Conservation (phyloP, 1,139 yeast species). For the Magnusiomyces fungicola region DNA sequence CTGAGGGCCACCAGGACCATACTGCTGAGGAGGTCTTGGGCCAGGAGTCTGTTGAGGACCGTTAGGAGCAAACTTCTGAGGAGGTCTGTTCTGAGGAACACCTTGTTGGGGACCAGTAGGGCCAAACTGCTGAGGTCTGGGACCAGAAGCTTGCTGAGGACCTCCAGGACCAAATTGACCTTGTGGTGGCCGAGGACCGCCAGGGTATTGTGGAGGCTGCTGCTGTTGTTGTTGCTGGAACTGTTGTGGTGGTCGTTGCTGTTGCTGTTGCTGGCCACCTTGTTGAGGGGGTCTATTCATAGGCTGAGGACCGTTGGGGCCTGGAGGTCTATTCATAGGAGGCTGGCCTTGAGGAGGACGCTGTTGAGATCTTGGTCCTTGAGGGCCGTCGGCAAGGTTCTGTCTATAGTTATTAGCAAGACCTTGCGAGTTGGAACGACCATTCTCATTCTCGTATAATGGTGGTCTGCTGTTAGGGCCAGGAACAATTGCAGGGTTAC, state of each 20-base stretch:
- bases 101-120: neutral
- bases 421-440: neutral
- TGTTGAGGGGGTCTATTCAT: neutral
- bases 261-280: conserved; percentile 49
- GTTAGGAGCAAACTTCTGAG: too few relatives aligned
- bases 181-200: too few relatives aligned
- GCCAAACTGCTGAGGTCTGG: neutral
- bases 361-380: neutral
- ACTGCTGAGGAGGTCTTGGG: neutral
- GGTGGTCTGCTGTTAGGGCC: too few relatives aligned
- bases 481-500: too few relatives aligned
- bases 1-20: neutral
- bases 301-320: neutral
- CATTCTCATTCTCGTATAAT: neutral
- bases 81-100: neutral
- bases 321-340: neutral
- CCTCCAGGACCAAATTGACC: too few relatives aligned
- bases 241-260: neutral
- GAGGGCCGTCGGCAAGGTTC: neutral
- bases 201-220: too few relatives aligned
- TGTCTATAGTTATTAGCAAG: neutral
- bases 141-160: neutral
- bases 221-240: neutral
- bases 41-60: neutral
- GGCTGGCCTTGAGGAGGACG: neutral